Evolutionary conservation across 2,329 filamentous ascomycete species (phyloP), one percentile per base, ranked within the genome.

Genomic region (Tolypocladium inflatum): DNA sequence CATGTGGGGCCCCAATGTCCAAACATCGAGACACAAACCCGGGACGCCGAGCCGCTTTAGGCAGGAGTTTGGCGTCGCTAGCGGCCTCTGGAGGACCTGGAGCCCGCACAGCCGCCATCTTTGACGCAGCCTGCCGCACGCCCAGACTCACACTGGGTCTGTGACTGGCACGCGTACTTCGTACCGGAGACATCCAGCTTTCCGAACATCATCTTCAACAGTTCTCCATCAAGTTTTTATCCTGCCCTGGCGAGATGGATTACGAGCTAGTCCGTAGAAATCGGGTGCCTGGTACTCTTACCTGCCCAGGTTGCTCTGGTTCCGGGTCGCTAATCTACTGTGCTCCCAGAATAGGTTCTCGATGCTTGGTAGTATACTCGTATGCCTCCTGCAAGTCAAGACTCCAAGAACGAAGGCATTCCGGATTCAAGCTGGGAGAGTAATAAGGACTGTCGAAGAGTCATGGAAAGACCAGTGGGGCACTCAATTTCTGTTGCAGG

Each of bases 41-140:
- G 10, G 30, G 17, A 56, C 54, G 54, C 54, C 51, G 53, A 39
- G 33, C 59, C 59, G 33, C 19, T 52, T 60, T 58, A 58, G 59
- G 59, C 57, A 60, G 48, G 48, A 51, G 59, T 13, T 51, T 35
- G 48, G 48, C 48, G 30, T 51, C 48, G 9, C 48, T 51, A 35
- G 48, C 48, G 48, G 17, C 17, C 10, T 33, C 26, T 5, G 23
- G 15, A 48, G 45, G 13, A 30, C 45, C 43, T 26, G 41, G 41
- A 42, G n/a, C 30, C 8, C 30, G 30, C 30, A 33, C 38, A n/a
- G 41, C 41, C 17, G n/a, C 8, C 41, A 43, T 43, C 41, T n/a
- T 45, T 45, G 42, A 45, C 42, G 42, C 42, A 45, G 21, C 42
- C 15, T 30, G 41, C 41, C 19, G n/a, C 41, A 37, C 2, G 9